phyloP scores from a whole-genome alignment of 1,139 yeast species.

The Protomyces inouyei region DNA sequence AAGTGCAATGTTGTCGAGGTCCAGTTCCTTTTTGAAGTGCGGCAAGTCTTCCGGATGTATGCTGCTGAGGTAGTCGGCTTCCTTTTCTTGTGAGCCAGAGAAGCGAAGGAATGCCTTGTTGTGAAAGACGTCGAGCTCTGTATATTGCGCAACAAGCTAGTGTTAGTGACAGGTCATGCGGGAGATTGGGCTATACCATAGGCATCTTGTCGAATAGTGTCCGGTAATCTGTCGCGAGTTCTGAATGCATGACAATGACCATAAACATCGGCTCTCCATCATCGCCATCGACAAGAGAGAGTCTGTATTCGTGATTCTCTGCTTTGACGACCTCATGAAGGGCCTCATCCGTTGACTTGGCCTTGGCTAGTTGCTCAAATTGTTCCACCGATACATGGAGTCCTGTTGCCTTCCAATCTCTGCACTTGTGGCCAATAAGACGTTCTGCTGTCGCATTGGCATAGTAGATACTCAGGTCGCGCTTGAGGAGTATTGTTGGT shows the following conservation, averaged over 20 bases:
- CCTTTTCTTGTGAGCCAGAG: background rate
- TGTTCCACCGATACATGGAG: background rate
- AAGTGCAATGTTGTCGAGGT: background rate
- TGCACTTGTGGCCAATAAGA: background rate
- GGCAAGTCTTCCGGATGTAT: constrained; percentile 15
- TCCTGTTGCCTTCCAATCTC: background rate
- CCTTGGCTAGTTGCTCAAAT: background rate
- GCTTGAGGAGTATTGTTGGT: background rate
- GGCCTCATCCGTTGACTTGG: background rate
- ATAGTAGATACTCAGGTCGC: background rate
- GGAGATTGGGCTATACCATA: background rate
- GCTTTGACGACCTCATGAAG: background rate
- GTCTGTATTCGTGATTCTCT: background rate
- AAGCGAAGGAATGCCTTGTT: constrained; percentile 9
- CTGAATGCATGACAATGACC: constrained; percentile 4
- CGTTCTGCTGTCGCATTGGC: background rate
- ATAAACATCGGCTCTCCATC: background rate
- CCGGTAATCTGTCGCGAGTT: constrained; percentile 9
- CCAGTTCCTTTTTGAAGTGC: background rate
- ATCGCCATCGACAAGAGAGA: background rate
- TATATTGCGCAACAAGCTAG: constrained; percentile 8
- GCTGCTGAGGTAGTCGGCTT: background rate
- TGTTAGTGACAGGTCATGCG: background rate
- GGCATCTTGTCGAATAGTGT: constrained; percentile 11
- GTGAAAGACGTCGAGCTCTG: constrained; percentile 14